Evolutionary conservation across 1,139 yeast genomes (phyloP).

Genomic region (Suhomyces yuchorum): DNA sequence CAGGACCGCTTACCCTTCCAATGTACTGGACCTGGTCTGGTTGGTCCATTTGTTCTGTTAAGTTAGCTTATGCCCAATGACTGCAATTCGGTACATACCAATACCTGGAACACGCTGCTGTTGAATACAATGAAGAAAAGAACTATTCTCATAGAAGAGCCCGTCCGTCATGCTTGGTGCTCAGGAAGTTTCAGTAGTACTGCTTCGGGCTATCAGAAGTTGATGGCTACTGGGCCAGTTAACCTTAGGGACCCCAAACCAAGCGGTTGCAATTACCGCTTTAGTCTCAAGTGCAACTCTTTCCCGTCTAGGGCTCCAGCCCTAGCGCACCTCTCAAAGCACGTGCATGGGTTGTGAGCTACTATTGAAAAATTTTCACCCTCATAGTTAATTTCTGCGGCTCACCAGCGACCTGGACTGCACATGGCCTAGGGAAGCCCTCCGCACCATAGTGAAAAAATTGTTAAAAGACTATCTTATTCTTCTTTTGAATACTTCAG

Average conservation of each 20-base stretch:
- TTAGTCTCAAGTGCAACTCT: not conserved
- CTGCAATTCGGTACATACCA: not conserved
- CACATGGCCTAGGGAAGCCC: constrained; percentile 7
- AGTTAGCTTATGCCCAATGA: not conserved
- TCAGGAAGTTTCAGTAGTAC: not conserved
- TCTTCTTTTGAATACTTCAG: constrained; percentile 16
- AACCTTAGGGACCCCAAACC: too few relatives aligned
- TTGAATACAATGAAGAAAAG: constrained; percentile 6
- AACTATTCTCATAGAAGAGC: constrained; percentile 7
- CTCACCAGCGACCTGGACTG: constrained; percentile 7
- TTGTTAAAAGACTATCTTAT: constrained; percentile 11
- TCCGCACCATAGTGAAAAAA: constrained; percentile 13
- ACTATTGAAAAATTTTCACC: constrained; percentile 8
- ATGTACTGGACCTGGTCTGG: not conserved
- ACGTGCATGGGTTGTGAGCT: not conserved
- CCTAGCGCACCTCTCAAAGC: too few relatives aligned
- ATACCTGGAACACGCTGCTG: not conserved
- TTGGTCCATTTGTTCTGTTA: not conserved
- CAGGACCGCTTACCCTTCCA: not conserved
- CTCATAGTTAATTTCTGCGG: constrained; percentile 1
- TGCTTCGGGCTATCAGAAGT: not conserved
- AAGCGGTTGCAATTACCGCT: not conserved
- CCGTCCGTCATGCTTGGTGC: not conserved
- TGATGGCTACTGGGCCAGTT: not conserved
- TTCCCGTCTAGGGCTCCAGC: constrained; percentile 3